phyloP scores from a whole-genome alignment of 1,139 yeast species.

The Kodamaea ohmeri region DNA sequence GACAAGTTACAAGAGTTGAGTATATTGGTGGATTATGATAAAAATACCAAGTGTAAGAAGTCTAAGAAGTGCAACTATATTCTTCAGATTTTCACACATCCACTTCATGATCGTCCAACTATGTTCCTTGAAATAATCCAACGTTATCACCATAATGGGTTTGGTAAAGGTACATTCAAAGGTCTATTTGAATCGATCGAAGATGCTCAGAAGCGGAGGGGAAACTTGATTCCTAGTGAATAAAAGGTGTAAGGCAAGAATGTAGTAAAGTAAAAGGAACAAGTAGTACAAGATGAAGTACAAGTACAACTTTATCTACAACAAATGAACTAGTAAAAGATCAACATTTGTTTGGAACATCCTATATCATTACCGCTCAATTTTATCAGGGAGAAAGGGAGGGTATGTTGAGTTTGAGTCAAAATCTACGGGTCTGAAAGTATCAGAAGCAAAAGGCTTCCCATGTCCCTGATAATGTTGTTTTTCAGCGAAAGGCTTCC shows the following conservation, averaged over 20 bases:
- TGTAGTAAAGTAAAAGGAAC: not conserved
- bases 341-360: too few relatives aligned
- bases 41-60: conserved; percentile 30
- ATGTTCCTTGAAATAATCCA: conserved; percentile 78
- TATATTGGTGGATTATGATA: conserved; percentile 73
- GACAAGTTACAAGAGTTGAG: conserved; percentile 42
- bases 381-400: not conserved
- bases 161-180: conserved; percentile 85
- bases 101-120: conserved; percentile 76
- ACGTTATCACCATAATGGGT: conserved; percentile 75
- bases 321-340: too few relatives aligned
- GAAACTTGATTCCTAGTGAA: conserved; percentile 33
- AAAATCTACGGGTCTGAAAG: not conserved
- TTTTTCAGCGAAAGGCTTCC: not conserved
- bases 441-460: not conserved
- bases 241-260: not conserved
- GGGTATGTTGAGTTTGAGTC: not conserved
- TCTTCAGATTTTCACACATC: conserved; percentile 75
- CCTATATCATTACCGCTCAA: not conserved
- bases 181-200: conserved; percentile 79
- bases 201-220: conserved; percentile 52
- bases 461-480: not conserved
- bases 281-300: not conserved
- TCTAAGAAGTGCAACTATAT: conserved; percentile 54
- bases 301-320: too few relatives aligned